These are phyloP conservation scores for Pseudodiploospora longispora DNA, from an alignment of 2,329 filamentous ascomycete genomes.

Conservation along the genomic window DNA sequence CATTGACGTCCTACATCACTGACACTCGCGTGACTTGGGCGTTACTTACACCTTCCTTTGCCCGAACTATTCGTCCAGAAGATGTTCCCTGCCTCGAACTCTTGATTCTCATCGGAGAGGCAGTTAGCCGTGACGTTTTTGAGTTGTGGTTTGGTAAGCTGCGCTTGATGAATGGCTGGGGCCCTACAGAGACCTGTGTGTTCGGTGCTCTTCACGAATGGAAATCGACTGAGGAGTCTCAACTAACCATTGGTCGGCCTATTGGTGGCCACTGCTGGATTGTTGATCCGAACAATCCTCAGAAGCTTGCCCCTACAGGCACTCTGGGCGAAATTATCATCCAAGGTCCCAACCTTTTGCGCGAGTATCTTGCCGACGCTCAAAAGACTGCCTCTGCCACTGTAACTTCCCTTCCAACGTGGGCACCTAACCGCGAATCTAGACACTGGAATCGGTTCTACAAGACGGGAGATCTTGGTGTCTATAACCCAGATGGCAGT, in stretches of 20 bases:
- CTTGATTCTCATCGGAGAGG: slow-evolving; percentile 7
- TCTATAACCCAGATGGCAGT: neutral
- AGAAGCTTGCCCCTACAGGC: slow-evolving; percentile 1
- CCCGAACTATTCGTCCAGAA: slow-evolving; percentile 12
- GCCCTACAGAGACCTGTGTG: slow-evolving; percentile 7
- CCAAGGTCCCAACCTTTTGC: neutral
- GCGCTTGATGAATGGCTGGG: slow-evolving; percentile 7
- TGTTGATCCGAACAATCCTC: neutral
- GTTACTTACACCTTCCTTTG: slow-evolving; percentile 7
- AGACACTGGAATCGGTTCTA: neutral
- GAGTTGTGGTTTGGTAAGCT: slow-evolving; percentile 8
- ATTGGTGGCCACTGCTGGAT: slow-evolving; percentile 1
- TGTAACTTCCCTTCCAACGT: neutral
- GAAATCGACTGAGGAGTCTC: too few species aligned
- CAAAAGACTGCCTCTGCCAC: neutral
- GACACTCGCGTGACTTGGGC: slow-evolving; percentile 5
- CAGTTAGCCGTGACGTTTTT: slow-evolving; percentile 7
- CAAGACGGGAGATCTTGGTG: slow-evolving; percentile 2
- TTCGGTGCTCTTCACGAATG: too few species aligned
- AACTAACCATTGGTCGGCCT: neutral
- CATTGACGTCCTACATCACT: slow-evolving; percentile 2
- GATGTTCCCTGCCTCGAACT: slow-evolving; percentile 7
- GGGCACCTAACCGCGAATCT: neutral
- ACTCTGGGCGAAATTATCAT: slow-evolving; percentile 2
- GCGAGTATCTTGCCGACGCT: slow-evolving; percentile 5